Evolutionary conservation across 768 basidiomycete genomes (phyloP), one percentile per base, ranked within the genome.

Genomic region (Russula emetica): DNA sequence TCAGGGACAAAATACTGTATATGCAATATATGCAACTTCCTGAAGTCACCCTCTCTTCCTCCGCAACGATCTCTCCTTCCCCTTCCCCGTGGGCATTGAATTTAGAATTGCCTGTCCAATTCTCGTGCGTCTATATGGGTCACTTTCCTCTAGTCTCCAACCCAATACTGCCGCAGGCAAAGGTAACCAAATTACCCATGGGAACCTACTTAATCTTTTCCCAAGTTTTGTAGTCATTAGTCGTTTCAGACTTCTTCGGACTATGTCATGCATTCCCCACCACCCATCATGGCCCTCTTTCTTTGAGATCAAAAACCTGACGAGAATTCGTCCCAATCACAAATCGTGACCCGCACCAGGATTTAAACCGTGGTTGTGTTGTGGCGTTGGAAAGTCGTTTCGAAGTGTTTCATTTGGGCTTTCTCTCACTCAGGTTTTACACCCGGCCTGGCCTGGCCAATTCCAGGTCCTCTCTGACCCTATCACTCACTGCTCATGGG

Each of bases 141-240:
- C 64, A 67, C 64, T 13, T 36, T 40, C 67, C 67, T 64, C 40
- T 57, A 13, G 67, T 64, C 20, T 49, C 67, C 8, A 65, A 62
- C 8, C 64, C 58, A 20, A 62, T 38, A 68, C 51, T 1, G 63
- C 68, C 5, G 55, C 63, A 1, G 7, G 42, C 42, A 44, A 38
- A 38, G 36, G 36, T 38, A 38, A 38, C 36, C 36, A 38, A 14
- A 38, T 38, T 42, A 20, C 42, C 42, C 16, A 42, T 20, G 18
- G 8, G 7, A 38, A 38, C 36, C 16, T 6, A 8, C 42, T 42
- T 42, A 7, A 18, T 42, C 38, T 13, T 14, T 3, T 40, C 14
- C 16, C 40, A 18, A 36, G 34, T 0, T 6, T 40, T 18, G 40
- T 40, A 40, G 14, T 14, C 16, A 40, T 0, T 18, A 6, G 40